These are phyloP conservation scores for Akanthomyces muscarius DNA, from an alignment of 2,329 filamentous ascomycete genomes.

Conservation along the genomic window DNA sequence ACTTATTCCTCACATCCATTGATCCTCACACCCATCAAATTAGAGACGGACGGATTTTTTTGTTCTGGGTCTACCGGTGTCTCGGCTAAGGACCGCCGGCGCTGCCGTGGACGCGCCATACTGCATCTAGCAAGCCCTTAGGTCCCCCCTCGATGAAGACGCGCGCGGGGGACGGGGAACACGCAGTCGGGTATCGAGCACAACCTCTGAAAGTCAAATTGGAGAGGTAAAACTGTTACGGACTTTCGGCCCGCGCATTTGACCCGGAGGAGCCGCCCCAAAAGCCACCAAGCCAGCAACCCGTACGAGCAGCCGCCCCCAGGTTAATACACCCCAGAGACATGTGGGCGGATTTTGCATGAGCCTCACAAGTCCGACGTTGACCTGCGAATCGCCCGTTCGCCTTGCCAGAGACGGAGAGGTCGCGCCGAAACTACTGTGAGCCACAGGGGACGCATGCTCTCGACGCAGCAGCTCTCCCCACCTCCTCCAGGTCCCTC, in stretches of 20 bases:
- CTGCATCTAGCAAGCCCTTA: background rate
- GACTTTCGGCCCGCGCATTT: conserved; percentile 6
- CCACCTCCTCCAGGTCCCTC: background rate
- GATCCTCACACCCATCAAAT: background rate
- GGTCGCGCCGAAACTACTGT: background rate
- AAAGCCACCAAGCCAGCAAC: background rate
- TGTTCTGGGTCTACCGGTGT: background rate
- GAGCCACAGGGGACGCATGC: background rate
- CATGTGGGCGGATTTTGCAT: conserved; percentile 1
- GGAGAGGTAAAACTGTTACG: background rate
- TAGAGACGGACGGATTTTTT: background rate
- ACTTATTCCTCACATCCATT: no score
- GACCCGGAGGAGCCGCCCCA: background rate
- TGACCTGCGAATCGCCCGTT: background rate
- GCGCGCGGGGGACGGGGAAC: background rate
- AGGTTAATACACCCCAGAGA: background rate
- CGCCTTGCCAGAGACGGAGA: background rate
- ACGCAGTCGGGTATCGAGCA: background rate
- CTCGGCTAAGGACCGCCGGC: background rate
- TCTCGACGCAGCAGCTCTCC: background rate
- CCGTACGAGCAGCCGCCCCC: background rate
- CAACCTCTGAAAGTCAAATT: background rate
- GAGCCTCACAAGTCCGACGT: background rate
- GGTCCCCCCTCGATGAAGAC: background rate
- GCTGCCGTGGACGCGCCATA: background rate